Conservation (phyloP, 2,329 filamentous ascomycete species). For the Aureobasidium sp. region DNA sequence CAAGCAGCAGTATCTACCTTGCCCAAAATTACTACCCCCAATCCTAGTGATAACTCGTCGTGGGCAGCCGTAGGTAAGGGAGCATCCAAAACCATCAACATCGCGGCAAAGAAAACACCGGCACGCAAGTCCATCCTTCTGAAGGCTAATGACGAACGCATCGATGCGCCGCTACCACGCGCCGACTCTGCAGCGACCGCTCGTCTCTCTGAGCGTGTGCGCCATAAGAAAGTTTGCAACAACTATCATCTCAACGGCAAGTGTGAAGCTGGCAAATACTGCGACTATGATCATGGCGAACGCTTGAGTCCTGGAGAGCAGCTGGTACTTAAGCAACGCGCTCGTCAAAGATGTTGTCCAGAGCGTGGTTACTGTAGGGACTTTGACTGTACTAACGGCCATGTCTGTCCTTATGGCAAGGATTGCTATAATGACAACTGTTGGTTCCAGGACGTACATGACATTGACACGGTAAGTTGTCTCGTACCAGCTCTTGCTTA, state of each 20-base stretch:
- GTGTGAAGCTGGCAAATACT: conserved; percentile 35
- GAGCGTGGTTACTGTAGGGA: conserved; percentile 32
- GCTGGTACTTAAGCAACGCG: conserved; percentile 36
- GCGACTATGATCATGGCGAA: conserved; percentile 37
- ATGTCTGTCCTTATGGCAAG: conserved; percentile 32
- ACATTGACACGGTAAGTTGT: conserved; percentile 31
- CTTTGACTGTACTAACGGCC: conserved; percentile 36
- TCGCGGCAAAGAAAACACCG: conserved; percentile 28
- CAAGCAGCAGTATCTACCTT: not conserved
- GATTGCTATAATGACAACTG: conserved; percentile 33
- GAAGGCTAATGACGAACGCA: conserved; percentile 36
- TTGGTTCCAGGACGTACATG: conserved; percentile 33
- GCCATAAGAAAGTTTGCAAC: conserved; percentile 32
- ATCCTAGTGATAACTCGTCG: conserved; percentile 13
- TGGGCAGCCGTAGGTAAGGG: conserved; percentile 39
- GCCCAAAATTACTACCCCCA: not conserved
- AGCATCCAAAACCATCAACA: conserved; percentile 33
- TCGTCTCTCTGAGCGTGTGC: conserved; percentile 25
- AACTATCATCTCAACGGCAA: conserved; percentile 31
- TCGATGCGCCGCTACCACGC: conserved; percentile 33
- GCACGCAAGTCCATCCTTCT: conserved; percentile 32
- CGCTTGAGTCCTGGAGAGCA: conserved; percentile 32
- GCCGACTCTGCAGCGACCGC: conserved; percentile 24
- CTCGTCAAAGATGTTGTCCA: conserved; percentile 34
- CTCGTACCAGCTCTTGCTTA: not conserved